Conservation (phyloP, 495 filamentous ascomycete species). For the Penicillium flavigenum region DNA sequence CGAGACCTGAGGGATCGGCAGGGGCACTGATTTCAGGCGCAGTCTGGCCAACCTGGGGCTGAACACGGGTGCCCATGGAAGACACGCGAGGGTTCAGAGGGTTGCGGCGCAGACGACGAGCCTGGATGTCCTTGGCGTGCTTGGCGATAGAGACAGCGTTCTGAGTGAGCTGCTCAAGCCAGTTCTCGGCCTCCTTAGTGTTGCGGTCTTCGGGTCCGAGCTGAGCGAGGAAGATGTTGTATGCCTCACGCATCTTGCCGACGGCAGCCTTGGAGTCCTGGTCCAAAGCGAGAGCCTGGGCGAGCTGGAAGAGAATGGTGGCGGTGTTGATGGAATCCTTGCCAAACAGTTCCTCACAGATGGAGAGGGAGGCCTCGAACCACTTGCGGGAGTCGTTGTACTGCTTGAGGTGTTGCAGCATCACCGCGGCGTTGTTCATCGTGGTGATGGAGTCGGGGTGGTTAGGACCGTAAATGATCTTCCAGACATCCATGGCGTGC, state of each 20-base stretch:
- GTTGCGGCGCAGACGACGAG: slow-evolving; percentile 62
- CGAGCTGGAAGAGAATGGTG: slow-evolving; percentile 95
- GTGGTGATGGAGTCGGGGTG: slow-evolving; percentile 99
- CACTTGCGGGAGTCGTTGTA: slow-evolving; percentile 91
- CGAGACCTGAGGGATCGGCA: slow-evolving; percentile 46
- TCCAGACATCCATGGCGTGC: slow-evolving; percentile 94
- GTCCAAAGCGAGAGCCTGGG: slow-evolving; percentile 90
- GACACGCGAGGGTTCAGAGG: slow-evolving; percentile 55
- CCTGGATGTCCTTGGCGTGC: slow-evolving; percentile 82
- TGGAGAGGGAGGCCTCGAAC: slow-evolving; percentile 88
- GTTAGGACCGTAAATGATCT: slow-evolving; percentile 88
- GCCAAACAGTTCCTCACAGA: slow-evolving; percentile 86
- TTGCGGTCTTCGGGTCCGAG: slow-evolving; percentile 88
- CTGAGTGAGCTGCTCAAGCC: slow-evolving; percentile 94
- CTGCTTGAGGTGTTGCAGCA: slow-evolving; percentile 90
- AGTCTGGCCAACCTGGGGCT: slow-evolving; percentile 56
- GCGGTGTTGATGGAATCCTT: slow-evolving; percentile 86
- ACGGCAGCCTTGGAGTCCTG: slow-evolving; percentile 89
- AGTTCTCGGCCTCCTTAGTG: slow-evolving; percentile 89
- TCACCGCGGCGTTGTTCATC: slow-evolving; percentile 97
- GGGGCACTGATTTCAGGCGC: slow-evolving; percentile 45
- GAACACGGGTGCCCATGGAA: slow-evolving; percentile 50
- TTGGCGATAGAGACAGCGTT: slow-evolving; percentile 92
- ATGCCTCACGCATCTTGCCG: slow-evolving; percentile 87
- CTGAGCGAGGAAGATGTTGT: slow-evolving; percentile 85